Evolutionary conservation across 2,329 filamentous ascomycete genomes (phyloP), one percentile per base, ranked within the genome.

Genomic region (Huntiella bhutanensis): DNA sequence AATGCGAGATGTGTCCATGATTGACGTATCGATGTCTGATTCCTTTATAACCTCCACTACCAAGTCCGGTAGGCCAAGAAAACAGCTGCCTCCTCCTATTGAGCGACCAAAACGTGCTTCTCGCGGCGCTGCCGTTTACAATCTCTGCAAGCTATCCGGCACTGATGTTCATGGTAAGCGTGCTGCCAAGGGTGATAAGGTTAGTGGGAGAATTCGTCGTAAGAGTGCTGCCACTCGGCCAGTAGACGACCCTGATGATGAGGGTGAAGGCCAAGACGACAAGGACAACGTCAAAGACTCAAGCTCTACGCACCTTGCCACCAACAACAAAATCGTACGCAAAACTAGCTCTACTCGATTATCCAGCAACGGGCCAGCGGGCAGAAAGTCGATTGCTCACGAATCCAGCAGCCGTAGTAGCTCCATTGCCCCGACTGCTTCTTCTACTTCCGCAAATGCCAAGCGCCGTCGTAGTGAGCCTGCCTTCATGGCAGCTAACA

Each of bases 121-220:
- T 33, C 49, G 50, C 37, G 45, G 39, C 11, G 44, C 41, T n/a
- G 28, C 51, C 8, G 48, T 46, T 12, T 84, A 84, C 62, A 84
- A 84, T 54, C 62, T 80, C 12, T 67, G 73, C 52, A 69, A 72
- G 54, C 64, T 81, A 44, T 70, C 68, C 49, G 76, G 77, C 53
- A 80, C 73, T 41, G 68, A 70, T 22, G 66, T 70, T 38, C 75
- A 80, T 53, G 75, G 69, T 43, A 73, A 69, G 53, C 68, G 62
- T 60, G 67, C 62, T 59, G 58, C 67, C 39, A 73, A 70, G 40
- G 67, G 70, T 49, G 69, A 73, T 51, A 53, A 58, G 19, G 63
- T 67, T 8, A 56, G 59, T 32, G 59, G 66, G 35, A 62, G 64
- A 50, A 63, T 64, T 44, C 65, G 68, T 50, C 62, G 65, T 47